Evolutionary conservation across 768 basidiomycete genomes (phyloP), one percentile per base, ranked within the genome.

Genomic region (Collybia nuda): DNA sequence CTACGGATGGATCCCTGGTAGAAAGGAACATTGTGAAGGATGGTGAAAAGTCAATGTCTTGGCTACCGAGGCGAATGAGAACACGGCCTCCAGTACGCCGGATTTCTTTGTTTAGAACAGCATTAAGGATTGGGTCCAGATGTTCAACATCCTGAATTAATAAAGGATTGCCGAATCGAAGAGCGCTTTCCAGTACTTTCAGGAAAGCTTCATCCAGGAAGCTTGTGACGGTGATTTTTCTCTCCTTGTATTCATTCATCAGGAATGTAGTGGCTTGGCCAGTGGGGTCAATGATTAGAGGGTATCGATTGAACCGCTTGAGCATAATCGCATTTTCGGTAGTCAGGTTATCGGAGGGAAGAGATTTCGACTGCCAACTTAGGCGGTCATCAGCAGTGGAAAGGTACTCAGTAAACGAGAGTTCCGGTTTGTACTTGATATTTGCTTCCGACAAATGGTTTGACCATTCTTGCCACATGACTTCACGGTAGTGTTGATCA

Each of bases 281-380:
- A 3, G 96, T 97, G 4, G 97, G 97, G 65, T 99, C 97, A 60
- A 99, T 93, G 51, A 99, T 91, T 44, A 98, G 82, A 6, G 97
- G 97, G 67, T 98, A 98, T 17, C 97, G 90, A 62, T 93, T 92
- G 81, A 94, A 98, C 43, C 94, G 86, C 64, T 96, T 94, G 63
- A 99, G 83, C 93, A 98, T 98, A 69, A 98, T 94, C n/a, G 97
- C 97, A 64, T 99, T 99, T 72, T 98, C 97, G 1, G 91, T 93
- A 57, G 93, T 98, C 40, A 99, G 76, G 55, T 90, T 94, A 68
- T 99, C 95, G 5, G 93, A 86, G 1, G 97, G 97, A n/a, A 98
- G 77, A 0, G 92, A 88, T 62, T 93, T 94, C 24, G 93, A 89
- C 68, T 96, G 93, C 97, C 95, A 99, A 59, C 80, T 85, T 54